Percentiles rank a stretch among this genome's conserved stretches.
phyloP scores from a whole-genome alignment of 345 rosid species.

The Populus alba region DNA sequence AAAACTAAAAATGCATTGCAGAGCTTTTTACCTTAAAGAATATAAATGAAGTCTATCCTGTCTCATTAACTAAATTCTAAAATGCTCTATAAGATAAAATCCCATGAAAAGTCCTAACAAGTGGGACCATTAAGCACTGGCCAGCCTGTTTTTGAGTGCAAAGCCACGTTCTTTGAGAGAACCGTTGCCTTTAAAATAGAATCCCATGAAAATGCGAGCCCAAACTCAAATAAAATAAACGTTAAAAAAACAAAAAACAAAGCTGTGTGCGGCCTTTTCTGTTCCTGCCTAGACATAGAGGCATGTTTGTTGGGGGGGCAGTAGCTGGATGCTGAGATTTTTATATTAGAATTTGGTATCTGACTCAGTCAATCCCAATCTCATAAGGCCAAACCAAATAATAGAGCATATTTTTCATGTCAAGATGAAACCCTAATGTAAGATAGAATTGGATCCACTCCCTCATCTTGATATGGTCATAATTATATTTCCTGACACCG shows the following conservation, averaged over 20 bases:
- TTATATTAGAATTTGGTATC: slow-evolving; percentile 1
- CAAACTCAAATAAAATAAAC: background rate
- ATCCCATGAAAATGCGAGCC: background rate
- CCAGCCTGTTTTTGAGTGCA: slow-evolving; percentile 20
- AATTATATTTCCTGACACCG: background rate
- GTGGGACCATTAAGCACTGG: background rate
- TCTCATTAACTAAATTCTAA: no score
- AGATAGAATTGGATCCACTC: background rate
- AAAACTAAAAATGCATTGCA: no score
- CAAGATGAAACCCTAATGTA: background rate
- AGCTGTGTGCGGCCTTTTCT: background rate
- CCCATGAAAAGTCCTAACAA: background rate
- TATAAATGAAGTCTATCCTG: no score
- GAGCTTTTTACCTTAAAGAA: no score
- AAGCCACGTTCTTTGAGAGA: slow-evolving; percentile 10
- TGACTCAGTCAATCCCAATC: background rate
- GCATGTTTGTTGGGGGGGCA: slow-evolving; percentile 12
- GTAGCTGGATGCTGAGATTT: background rate
- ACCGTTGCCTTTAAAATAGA: background rate
- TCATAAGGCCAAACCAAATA: background rate
- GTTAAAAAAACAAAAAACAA: background rate
- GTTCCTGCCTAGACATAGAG: slow-evolving; percentile 21
- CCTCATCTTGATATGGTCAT: background rate
- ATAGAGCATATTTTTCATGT: background rate
- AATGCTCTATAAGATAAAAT: background rate